Percentiles rank a stretch among this genome's conserved stretches.
These are phyloP conservation scores for Tieghemostelium lacteum DNA, from an alignment of 78 protist genomes.

Conservation along the genomic window DNA sequence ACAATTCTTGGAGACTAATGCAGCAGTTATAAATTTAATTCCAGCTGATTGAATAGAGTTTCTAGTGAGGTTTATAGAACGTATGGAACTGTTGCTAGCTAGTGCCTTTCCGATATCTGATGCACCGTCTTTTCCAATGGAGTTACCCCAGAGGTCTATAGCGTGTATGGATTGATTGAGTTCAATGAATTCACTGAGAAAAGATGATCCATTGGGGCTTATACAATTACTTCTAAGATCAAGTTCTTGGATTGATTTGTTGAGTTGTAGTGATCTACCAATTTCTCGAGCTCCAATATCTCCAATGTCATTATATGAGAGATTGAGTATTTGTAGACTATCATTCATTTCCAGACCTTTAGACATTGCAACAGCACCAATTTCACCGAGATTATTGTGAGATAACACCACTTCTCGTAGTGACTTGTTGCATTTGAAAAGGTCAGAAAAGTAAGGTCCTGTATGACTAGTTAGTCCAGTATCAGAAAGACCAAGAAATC, in stretches of 20 bases:
- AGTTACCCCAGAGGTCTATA: constrained; percentile 60
- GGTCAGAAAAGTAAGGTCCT: not conserved
- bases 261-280: not conserved
- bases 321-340: not conserved
- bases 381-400: not conserved
- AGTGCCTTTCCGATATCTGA: constrained; percentile 27
- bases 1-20: constrained; percentile 5
- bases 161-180: constrained; percentile 10
- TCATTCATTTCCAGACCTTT: not conserved
- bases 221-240: constrained; percentile 39
- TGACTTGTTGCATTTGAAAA: not conserved
- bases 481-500: constrained; percentile 33
- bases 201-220: constrained; percentile 12
- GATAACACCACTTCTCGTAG: constrained; percentile 16
- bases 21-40: constrained; percentile 31
- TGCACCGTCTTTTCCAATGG: constrained; percentile 22
- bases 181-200: constrained; percentile 4
- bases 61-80: constrained; percentile 28
- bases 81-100: not conserved
- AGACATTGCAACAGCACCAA: constrained; percentile 13
- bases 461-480: not conserved
- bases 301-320: constrained; percentile 32
- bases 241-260: constrained; percentile 10
- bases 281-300: constrained; percentile 50
- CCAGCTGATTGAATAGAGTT: constrained; percentile 51